phyloP scores from a whole-genome alignment of 148 eudicot genomes.

The Amaranthus hypochondriacus region DNA sequence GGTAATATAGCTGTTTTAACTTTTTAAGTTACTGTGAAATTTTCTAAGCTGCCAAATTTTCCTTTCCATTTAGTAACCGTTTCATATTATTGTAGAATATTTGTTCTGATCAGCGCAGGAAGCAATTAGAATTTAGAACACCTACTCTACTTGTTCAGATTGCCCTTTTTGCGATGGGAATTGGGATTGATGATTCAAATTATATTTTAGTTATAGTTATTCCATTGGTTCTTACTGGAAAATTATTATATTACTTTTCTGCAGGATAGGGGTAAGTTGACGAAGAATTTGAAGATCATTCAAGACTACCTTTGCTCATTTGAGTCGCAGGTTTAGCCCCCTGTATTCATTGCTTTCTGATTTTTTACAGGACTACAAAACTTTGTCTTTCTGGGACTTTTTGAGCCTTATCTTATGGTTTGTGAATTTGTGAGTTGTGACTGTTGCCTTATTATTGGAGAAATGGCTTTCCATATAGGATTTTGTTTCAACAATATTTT shows the following conservation, averaged over 20 bases:
- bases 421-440: background rate
- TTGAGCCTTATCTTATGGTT: background rate
- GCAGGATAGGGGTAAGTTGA: conserved; percentile 81
- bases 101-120: background rate
- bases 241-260: conserved; percentile 14
- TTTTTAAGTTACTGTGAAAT: conserved; percentile 10
- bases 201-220: background rate
- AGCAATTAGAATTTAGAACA: background rate
- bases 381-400: background rate
- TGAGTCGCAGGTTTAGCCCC: conserved; percentile 64
- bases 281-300: conserved; percentile 73
- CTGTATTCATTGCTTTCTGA: background rate
- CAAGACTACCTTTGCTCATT: conserved; percentile 92
- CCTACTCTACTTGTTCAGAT: background rate
- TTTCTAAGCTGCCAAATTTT: conserved; percentile 1
- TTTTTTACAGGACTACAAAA: background rate
- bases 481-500: background rate
- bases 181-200: background rate
- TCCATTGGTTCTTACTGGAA: background rate
- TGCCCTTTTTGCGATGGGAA: background rate
- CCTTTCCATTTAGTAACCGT: background rate
- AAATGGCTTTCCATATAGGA: background rate
- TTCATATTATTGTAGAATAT: conserved; percentile 4
- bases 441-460: background rate
- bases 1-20: conserved; percentile 31